phyloP scores from a whole-genome alignment of 202 grass and related monocot species.

The Saccharum hybrid region DNA sequence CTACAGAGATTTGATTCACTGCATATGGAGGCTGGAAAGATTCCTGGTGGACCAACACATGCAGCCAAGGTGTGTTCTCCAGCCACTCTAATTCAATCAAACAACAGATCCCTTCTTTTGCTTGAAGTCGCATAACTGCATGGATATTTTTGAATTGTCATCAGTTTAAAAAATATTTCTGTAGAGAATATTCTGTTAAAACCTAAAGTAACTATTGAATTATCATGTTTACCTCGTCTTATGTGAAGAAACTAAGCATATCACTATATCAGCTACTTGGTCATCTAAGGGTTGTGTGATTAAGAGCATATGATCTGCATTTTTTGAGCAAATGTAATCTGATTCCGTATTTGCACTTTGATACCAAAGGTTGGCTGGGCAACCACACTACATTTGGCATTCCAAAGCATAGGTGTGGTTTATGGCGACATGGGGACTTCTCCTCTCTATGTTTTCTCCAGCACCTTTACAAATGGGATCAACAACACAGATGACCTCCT shows the following conservation, averaged over 20 bases:
- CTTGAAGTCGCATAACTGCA: conserved; percentile 4
- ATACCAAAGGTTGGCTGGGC: conserved; percentile 56
- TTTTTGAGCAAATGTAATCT: conserved; percentile 22
- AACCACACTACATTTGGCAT: conserved; percentile 59
- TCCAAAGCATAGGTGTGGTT: conserved; percentile 73
- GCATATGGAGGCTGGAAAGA: conserved; percentile 59
- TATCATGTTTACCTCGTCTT: neutral
- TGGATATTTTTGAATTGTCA: neutral
- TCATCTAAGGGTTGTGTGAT: conserved; percentile 7
- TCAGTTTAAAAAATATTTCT: neutral
- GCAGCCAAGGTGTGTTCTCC: conserved; percentile 52
- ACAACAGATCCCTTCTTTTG: neutral
- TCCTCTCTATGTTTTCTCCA: conserved; percentile 67
- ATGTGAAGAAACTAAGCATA: neutral
- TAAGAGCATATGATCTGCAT: neutral
- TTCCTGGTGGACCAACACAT: conserved; percentile 42
- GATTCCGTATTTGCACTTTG: conserved; percentile 5
- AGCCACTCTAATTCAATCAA: conserved; percentile 2
- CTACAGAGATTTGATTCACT: conserved; percentile 61
- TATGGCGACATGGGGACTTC: conserved; percentile 76
- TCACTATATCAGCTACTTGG: neutral
- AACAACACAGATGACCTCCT: conserved; percentile 59
- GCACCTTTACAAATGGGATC: conserved; percentile 60
- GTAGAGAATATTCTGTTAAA: conserved; percentile 5
- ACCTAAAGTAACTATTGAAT: conserved; percentile 5